Evolutionary conservation across 371 early-diverging fungal species (phyloP), one percentile per base, ranked within the genome.

Genomic region (Rhizopus delemar): DNA sequence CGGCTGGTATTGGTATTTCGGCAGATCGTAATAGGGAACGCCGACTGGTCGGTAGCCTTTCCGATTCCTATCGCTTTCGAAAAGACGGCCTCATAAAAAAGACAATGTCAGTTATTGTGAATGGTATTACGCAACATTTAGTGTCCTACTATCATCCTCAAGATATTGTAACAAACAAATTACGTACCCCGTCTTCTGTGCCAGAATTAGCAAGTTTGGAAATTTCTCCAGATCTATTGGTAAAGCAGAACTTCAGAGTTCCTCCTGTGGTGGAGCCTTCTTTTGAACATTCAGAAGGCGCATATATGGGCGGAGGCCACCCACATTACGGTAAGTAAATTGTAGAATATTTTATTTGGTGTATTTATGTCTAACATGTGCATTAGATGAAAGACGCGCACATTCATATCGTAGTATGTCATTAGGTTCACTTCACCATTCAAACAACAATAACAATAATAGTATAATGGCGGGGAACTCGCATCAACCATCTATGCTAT

Each of bases 61-160:
- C 81, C 36, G 85, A 81, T 70, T 82, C 82, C 49, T 84, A 86
- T 70, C 70, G 84, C 58, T 85, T 91, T 63, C 92, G 91, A 61
- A 89, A 89, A 56, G 85, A 86, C 61, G 95, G 95, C 0, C 79
- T 94, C 22, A 87, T 93, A 64, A 94, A 94, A 66, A 92, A 92
- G 70, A 88, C 95, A 4, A 86, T 94, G 80, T 92, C 93, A 9
- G 85, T 93, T 52, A 85, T 87, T 35, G 85, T 86, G 50, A 86
- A 91, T 60, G 90, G 90, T 50, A 83, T 84, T 41, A 75, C 85
- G 50, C 90, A 92, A 63, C 93, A 93, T 61, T 74, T 94, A 66
- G 92, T 94, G 53, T 92, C 90, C 51, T 94, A 94, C 60, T 93
- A 93, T 68, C 80, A 86, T 43, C 86, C 88, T 53, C 86, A 89